phyloP scores from a whole-genome alignment of 306 rosid species.

The Senna tora region DNA sequence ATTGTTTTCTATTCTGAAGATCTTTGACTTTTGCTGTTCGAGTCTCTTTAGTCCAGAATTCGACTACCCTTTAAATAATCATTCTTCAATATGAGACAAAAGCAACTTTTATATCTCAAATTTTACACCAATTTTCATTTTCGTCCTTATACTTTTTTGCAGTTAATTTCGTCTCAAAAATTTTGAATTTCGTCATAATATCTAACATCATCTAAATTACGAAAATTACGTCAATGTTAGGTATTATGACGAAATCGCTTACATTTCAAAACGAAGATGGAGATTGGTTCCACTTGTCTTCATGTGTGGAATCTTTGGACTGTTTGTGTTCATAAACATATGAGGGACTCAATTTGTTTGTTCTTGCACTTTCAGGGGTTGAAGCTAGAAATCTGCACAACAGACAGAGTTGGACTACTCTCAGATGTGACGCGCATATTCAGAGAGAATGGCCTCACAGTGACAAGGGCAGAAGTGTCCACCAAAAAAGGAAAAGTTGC shows the following conservation, averaged over 20 bases:
- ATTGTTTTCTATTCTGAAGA: constrained; percentile 22
- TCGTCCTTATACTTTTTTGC: too few relatives aligned
- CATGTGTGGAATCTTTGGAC: constrained; percentile 31
- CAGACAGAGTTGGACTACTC: constrained; percentile 89
- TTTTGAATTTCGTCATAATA: too few relatives aligned
- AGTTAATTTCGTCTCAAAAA: too few relatives aligned
- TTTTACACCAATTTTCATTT: too few relatives aligned
- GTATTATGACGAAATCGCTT: too few relatives aligned
- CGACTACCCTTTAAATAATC: constrained; percentile 11
- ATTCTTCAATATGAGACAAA: constrained; percentile 15
- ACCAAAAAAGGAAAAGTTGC: constrained; percentile 90
- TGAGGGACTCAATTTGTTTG: constrained; percentile 36
- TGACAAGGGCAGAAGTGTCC: constrained; percentile 90
- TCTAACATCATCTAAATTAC: too few relatives aligned
- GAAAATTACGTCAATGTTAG: too few relatives aligned
- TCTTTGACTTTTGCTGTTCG: constrained; percentile 20
- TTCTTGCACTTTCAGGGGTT: constrained; percentile 62
- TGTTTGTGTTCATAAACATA: constrained; percentile 6
- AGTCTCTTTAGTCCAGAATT: constrained; percentile 23
- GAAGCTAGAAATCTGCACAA: constrained; percentile 95
- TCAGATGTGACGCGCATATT: constrained; percentile 89
- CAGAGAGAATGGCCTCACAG: constrained; percentile 91
- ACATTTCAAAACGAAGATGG: background rate
- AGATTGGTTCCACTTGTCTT: too few relatives aligned
- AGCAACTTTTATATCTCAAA: too few relatives aligned